These are phyloP conservation scores for Dictyostelium capitatum DNA, from an alignment of 78 protist species.

Conservation along the genomic window DNA sequence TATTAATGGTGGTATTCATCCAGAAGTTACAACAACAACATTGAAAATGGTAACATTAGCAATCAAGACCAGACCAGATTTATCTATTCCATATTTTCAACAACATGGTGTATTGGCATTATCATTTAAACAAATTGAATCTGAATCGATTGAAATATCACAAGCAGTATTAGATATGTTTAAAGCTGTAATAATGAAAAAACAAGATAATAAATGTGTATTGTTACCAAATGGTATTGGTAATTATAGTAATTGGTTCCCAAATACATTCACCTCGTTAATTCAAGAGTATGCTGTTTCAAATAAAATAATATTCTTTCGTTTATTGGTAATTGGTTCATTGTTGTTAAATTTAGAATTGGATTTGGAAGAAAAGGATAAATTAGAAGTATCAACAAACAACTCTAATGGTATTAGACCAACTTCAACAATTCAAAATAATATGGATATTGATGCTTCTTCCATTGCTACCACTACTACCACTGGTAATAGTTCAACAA, in stretches of 20 bases:
- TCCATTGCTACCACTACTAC: not conserved
- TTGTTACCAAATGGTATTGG: not conserved
- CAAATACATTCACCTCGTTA: not conserved
- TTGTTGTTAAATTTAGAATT: not conserved
- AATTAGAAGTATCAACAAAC: not conserved
- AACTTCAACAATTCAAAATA: not conserved
- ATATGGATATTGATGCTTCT: not conserved
- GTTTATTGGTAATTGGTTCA: conserved; percentile 8
- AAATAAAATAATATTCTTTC: not conserved
- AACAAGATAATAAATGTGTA: not conserved
- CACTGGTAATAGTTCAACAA: not conserved
- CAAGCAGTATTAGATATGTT: not conserved
- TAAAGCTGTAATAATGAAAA: not conserved
- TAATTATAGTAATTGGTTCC: not conserved
- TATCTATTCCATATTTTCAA: not conserved
- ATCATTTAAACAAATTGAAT: not conserved
- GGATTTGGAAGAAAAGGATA: not conserved
- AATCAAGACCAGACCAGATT: not conserved
- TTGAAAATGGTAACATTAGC: not conserved
- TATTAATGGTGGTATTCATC: not conserved
- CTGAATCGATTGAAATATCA: not conserved
- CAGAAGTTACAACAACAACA: not conserved
- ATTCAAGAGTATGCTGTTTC: not conserved
- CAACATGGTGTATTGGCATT: not conserved
- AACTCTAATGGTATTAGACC: not conserved